Evolutionary conservation across 441 rosid species (phyloP), one percentile per base, ranked within the genome.

Genomic region (Populus hybrid): DNA sequence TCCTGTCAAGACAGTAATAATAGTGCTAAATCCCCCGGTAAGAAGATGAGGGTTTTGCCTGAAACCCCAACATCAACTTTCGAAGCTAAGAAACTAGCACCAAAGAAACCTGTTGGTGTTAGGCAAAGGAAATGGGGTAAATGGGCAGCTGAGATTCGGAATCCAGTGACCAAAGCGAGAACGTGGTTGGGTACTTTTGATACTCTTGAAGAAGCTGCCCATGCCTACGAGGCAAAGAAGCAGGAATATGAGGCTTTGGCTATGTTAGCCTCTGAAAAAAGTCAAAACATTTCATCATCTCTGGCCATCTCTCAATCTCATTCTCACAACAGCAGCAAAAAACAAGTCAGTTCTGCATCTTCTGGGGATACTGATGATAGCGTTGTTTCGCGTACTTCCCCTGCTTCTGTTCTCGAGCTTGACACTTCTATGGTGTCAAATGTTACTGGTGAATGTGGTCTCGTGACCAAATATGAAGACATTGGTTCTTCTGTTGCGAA

Each of bases 131-230:
- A 94, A 83, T 94, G 98, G 99, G 99, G 99, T 1, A 96, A 93
- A 84, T 96, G 98, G 98, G 98, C 99, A 12, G 99, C 98, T 64
- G 99, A 96, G 81, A 96, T 96, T 35, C 81, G 98, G 33, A 92
- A 94, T 69, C 99, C 99, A 2, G 74, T 88, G 68, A 89, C 87
- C 68, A 90, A 90, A 73, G 82, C 78, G 26, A 86, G 99, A 69
- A 84, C 88, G 68, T 96, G 99, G 99, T 82, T 96, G 81, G 99
- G 98, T 71, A 94, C 99, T 45, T 96, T 85, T 31, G 81, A 88
- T 45, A 92, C 97, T 4, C 91, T 88, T 7, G 97, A 96, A 77
- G 97, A 90, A 76, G 99, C 99, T 14, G 92, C 97, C 4, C 72
- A 84, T 73, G 99, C 98, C 64, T 94, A 94, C 35, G 90, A 90